Percentiles rank a stretch among this genome's conserved stretches.
Conservation (phyloP, 2,329 filamentous ascomycete genomes). For the Fusarium sp. region DNA sequence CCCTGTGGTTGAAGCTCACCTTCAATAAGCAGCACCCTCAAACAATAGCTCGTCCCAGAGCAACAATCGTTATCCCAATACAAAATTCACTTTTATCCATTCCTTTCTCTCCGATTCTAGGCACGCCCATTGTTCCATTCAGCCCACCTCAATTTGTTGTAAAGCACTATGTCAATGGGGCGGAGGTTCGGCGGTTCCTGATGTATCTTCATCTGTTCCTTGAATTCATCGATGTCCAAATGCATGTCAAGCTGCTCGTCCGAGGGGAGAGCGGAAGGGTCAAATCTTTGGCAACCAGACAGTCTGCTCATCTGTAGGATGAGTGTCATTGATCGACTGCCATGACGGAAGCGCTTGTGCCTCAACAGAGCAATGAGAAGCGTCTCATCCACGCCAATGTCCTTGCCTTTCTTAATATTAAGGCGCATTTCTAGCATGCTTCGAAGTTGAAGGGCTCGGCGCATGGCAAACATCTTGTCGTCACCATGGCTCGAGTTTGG, state of each 20-base stretch:
- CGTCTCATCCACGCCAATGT: not conserved
- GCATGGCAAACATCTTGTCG: not conserved
- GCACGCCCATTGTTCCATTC: too few species aligned
- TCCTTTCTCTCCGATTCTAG: too few species aligned
- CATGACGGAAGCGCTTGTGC: not conserved
- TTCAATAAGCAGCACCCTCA: too few species aligned
- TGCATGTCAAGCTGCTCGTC: constrained; percentile 1
- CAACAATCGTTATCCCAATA: too few species aligned
- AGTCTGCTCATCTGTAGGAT: not conserved
- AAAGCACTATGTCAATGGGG: not conserved
- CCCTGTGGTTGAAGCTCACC: too few species aligned
- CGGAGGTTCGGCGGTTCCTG: not conserved
- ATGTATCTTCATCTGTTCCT: not conserved
- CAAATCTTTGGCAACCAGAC: not conserved
- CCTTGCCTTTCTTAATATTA: not conserved
- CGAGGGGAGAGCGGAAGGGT: not conserved
- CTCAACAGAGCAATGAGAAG: constrained; percentile 1
- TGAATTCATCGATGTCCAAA: not conserved
- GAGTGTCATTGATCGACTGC: not conserved
- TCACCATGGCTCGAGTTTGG: not conserved
- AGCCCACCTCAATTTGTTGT: not conserved
- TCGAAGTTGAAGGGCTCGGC: not conserved
- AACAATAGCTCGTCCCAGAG: too few species aligned
- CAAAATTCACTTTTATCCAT: too few species aligned
- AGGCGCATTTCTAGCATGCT: not conserved